Evolutionary conservation across 257 asterid genomes (phyloP).

Genomic region (Sherardia arvensis): DNA sequence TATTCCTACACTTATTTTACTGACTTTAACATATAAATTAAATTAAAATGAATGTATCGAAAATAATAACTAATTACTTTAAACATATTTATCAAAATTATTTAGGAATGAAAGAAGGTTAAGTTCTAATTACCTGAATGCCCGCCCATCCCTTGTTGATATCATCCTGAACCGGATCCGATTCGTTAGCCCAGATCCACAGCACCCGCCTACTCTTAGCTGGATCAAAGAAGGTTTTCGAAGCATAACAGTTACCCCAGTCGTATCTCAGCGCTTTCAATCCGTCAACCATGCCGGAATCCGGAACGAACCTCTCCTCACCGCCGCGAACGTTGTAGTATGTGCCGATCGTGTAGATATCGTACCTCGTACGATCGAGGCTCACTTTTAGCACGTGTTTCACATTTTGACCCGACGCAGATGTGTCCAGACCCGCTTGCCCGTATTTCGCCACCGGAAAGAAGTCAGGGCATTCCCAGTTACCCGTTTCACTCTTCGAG

Average conservation of each 20-base stretch:
- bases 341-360: conserved; percentile 50
- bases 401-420: conserved; percentile 24
- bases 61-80: too few species aligned
- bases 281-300: conserved; percentile 33
- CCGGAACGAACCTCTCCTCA: conserved; percentile 46
- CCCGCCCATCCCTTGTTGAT: conserved; percentile 64
- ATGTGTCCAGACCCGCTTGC: conserved; percentile 39
- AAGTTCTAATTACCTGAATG: conserved; percentile 15
- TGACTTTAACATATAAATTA: too few species aligned
- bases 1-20: too few species aligned
- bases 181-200: conserved; percentile 84
- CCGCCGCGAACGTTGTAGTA: conserved; percentile 9
- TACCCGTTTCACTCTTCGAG: conserved; percentile 29
- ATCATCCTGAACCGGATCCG: conserved; percentile 34
- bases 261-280: conserved; percentile 54
- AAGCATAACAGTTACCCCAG: conserved; percentile 65
- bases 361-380: conserved; percentile 51
- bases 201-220: conserved; percentile 38
- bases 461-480: conserved; percentile 80
- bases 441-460: conserved; percentile 38
- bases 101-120: too few species aligned
- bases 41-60: too few species aligned
- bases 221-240: conserved; percentile 59
- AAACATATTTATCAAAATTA: too few species aligned
- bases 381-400: conserved; percentile 59